phyloP scores from a whole-genome alignment of 1,284 basidiomycete genomes.

The Entoloma clypeatum region DNA sequence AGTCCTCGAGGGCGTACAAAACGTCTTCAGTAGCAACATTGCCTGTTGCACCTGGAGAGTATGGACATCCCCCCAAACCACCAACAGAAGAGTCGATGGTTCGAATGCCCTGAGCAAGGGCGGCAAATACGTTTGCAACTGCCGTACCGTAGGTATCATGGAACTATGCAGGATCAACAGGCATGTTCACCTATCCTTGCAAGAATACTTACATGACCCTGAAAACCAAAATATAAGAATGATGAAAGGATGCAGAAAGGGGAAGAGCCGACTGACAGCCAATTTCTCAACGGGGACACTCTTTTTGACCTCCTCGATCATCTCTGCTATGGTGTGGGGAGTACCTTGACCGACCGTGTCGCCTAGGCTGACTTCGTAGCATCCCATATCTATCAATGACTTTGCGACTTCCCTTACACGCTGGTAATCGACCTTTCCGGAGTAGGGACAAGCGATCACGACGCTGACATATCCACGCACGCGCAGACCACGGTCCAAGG shows the following conservation, averaged over 20 bases:
- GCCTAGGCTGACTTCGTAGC: slow-evolving; percentile 89
- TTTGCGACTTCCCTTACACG: slow-evolving; percentile 70
- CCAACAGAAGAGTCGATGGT: slow-evolving; percentile 76
- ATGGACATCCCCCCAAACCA: slow-evolving; percentile 92
- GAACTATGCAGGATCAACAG: slow-evolving; percentile 49
- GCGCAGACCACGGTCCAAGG: slow-evolving; percentile 58
- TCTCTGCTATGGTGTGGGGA: slow-evolving; percentile 59
- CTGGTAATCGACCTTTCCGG: slow-evolving; percentile 69
- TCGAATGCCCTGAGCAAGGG: slow-evolving; percentile 62
- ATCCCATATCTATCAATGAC: slow-evolving; percentile 83
- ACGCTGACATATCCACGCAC: slow-evolving; percentile 89
- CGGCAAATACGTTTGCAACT: slow-evolving; percentile 66
- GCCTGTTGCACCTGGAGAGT: slow-evolving; percentile 93
- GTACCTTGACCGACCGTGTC: slow-evolving; percentile 91
- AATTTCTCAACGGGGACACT: slow-evolving; percentile 60
- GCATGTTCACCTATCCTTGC: not conserved
- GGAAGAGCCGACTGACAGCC: slow-evolving; percentile 51
- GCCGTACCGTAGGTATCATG: slow-evolving; percentile 92
- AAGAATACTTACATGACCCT: slow-evolving; percentile 56
- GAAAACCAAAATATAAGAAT: slow-evolving; percentile 7
- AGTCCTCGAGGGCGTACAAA: slow-evolving; percentile 76
- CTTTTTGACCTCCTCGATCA: slow-evolving; percentile 70
- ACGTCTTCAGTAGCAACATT: slow-evolving; percentile 92
- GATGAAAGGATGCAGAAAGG: slow-evolving; percentile 6
- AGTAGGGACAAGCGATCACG: slow-evolving; percentile 84